A percentile compares a stretch with the other conserved stretches of the same genome.
These are phyloP conservation scores for Coffea humblotiana DNA, from an alignment of 305 asterid species.

Conservation along the genomic window DNA sequence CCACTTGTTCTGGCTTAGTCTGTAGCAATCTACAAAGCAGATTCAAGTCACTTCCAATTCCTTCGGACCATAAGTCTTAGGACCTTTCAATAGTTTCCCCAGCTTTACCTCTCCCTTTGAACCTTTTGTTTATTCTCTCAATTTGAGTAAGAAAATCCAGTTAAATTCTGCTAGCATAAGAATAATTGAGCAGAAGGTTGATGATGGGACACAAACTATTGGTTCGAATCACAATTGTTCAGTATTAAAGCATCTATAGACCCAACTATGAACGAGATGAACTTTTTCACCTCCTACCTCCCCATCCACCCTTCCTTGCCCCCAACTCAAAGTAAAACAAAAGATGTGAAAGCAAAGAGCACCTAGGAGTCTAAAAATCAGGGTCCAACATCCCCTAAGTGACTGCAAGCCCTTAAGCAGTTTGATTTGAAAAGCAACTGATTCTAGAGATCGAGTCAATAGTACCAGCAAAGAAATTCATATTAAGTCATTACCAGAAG, in stretches of 20 bases:
- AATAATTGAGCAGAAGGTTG: neutral
- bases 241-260: neutral
- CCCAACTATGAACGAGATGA: neutral
- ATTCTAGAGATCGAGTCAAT: neutral
- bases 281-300: neutral
- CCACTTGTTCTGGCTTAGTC: neutral
- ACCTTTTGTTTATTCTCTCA: neutral
- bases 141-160: neutral
- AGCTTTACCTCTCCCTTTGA: neutral
- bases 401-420: neutral
- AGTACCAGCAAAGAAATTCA: neutral
- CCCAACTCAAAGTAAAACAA: neutral
- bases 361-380: neutral
- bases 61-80: neutral
- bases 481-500: slow-evolving; percentile 63
- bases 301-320: neutral
- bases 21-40: neutral
- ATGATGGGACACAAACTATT: neutral
- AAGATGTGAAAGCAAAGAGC: neutral
- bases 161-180: neutral
- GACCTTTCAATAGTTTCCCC: neutral
- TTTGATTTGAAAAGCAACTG: neutral
- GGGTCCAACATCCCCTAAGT: neutral
- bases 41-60: neutral
- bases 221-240: neutral